Evolutionary conservation across 257 asterid species (phyloP).

Genomic region (Fraxinus americana): DNA sequence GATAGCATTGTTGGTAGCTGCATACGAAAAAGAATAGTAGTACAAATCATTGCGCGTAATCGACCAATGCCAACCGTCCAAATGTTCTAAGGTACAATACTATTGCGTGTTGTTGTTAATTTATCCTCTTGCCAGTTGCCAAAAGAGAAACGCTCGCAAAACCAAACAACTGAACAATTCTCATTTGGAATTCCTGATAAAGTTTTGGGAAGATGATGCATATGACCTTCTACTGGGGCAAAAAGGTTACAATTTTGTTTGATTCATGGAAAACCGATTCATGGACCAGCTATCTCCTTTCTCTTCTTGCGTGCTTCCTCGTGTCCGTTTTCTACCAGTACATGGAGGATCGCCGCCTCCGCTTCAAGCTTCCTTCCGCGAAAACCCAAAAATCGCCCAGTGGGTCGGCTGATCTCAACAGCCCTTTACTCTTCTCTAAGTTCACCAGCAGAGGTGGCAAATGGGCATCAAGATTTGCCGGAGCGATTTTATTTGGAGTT

Average conservation of each 20-base stretch:
- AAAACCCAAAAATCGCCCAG: background rate
- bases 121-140: background rate
- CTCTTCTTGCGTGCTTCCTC: conserved; percentile 68
- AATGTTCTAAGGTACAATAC: background rate
- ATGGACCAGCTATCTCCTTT: conserved; percentile 55
- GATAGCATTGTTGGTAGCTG: no score
- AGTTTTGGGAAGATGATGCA: conserved; percentile 74
- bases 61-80: background rate
- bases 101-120: background rate
- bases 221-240: conserved; percentile 98
- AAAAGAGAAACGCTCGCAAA: background rate
- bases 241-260: conserved; percentile 68
- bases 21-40: no score
- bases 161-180: background rate
- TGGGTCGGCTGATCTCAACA: background rate
- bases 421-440: conserved; percentile 52
- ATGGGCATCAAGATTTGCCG: conserved; percentile 41
- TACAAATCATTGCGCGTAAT: background rate
- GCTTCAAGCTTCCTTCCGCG: conserved; percentile 48
- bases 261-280: conserved; percentile 91
- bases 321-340: conserved; percentile 76
- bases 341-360: conserved; percentile 81
- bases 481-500: conserved; percentile 60
- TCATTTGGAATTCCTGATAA: background rate
- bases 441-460: conserved; percentile 23